Evolutionary conservation across 176 grass and related monocot species (phyloP), one percentile per base, ranked within the genome.

Genomic region (Oryza brachyantha): DNA sequence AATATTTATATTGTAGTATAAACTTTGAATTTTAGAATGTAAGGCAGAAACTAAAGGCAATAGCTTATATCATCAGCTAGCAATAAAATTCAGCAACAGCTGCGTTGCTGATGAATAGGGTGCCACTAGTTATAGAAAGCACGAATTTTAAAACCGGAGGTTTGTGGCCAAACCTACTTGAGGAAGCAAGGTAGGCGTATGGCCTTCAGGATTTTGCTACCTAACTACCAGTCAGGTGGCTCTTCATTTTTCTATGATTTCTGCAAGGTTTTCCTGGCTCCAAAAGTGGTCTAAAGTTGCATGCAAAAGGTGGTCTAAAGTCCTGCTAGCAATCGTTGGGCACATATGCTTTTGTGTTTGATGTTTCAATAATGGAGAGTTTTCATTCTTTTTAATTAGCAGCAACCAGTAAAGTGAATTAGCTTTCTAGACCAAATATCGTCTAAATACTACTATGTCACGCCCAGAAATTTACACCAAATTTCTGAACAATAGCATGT

Each of bases 131-230:
- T 54, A 29, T 2, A 46, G 21, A 55, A 55, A 36, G 34, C 9
- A 38, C 13, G 2, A 13, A 5, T 37, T 74, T 11, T 16, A 46
- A 29, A 50, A 64, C 41, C 3, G 3, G 68, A 78, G 13, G 61
- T 38, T 59, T 26, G 22, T 79, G 76, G 55, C 78, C 78, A 54
- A 76, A 82, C 84, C 65, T 81, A 81, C 55, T n/a, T 25, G 35
- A 57, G 25, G 35, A 63, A 63, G 40, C 24, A 46, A 64, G 40
- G 22, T 62, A 63, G 71, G 54, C 64, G 24, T 25, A 24, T 80
- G 84, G 69, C 36, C 32, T 32, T 52, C 22, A 13, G 17, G 75
- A 12, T 3, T 26, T 32, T 65, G 39, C 43, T 41, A 16, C 58
- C 74, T 31, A 85, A 42, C 83, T 0, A 59, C 76, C 26, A 14